phyloP scores from a whole-genome alignment of 225 moss, liverwort and hornwort genomes.

The Pseudisothecium myosuroides region DNA sequence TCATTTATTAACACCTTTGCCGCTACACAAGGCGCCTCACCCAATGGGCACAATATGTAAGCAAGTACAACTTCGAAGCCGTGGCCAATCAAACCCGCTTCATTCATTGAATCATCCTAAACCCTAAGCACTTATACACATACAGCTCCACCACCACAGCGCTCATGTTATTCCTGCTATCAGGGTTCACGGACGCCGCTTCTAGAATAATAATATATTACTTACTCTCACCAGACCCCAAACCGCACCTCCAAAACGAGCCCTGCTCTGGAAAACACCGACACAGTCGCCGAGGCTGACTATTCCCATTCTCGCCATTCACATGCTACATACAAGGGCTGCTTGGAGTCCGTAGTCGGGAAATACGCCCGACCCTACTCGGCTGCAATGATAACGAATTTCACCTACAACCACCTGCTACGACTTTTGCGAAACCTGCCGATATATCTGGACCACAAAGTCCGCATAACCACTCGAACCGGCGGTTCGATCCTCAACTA shows the following conservation, averaged over 20 bases:
- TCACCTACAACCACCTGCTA: background rate
- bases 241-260: background rate
- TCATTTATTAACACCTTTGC: slow-evolving; percentile 24
- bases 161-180: background rate
- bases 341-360: background rate
- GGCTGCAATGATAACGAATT: background rate
- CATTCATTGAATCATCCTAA: slow-evolving; percentile 1
- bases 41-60: background rate
- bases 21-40: slow-evolving; percentile 9
- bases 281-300: background rate
- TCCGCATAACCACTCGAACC: slow-evolving; percentile 74
- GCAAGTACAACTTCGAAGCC: background rate
- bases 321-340: background rate
- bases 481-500: slow-evolving; percentile 72
- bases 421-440: slow-evolving; percentile 59
- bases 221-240: background rate
- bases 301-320: background rate
- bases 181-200: background rate
- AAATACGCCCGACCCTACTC: background rate
- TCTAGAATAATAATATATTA: background rate
- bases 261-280: background rate
- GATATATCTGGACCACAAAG: slow-evolving; percentile 72
- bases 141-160: slow-evolving; percentile 14
- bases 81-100: background rate
- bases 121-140: slow-evolving; percentile 14